phyloP scores from a whole-genome alignment of 257 asterid species.

The Dorcoceras hygrometricum region DNA sequence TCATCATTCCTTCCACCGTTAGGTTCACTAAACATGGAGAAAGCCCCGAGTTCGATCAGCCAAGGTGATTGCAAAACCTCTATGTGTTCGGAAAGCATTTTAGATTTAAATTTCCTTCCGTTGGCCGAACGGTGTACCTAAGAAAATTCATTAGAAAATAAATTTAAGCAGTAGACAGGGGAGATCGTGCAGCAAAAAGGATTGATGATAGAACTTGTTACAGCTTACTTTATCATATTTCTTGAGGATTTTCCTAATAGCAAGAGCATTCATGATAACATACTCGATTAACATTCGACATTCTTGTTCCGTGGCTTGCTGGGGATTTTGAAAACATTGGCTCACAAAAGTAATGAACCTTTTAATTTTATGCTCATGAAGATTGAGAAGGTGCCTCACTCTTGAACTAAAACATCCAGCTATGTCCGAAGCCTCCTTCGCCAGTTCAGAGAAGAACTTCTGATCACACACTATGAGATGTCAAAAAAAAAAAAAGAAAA shows the following conservation, averaged over 20 bases:
- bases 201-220: not conserved
- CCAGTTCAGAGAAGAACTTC: conserved; percentile 70
- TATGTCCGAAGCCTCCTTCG: conserved; percentile 77
- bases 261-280: conserved; percentile 74
- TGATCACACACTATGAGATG: conserved; percentile 67
- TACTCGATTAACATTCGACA: conserved; percentile 64
- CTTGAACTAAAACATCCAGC: conserved; percentile 79
- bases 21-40: conserved; percentile 43
- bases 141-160: conserved; percentile 16
- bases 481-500: not conserved
- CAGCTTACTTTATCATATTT: conserved; percentile 76
- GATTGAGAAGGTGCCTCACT: conserved; percentile 68
- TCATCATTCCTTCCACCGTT: conserved; percentile 36
- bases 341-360: conserved; percentile 43
- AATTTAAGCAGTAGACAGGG: not conserved
- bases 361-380: conserved; percentile 54
- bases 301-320: conserved; percentile 53
- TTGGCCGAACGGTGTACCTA: conserved; percentile 73
- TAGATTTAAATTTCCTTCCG: conserved; percentile 75
- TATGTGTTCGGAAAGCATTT: conserved; percentile 52
- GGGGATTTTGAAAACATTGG: conserved; percentile 55
- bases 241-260: conserved; percentile 85
- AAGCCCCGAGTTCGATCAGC: conserved; percentile 82
- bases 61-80: conserved; percentile 83
- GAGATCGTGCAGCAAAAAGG: not conserved